Base-by-base conservation (phyloP, 148 eudicot genomes). In the Dianthus caryophyllus region DNA sequence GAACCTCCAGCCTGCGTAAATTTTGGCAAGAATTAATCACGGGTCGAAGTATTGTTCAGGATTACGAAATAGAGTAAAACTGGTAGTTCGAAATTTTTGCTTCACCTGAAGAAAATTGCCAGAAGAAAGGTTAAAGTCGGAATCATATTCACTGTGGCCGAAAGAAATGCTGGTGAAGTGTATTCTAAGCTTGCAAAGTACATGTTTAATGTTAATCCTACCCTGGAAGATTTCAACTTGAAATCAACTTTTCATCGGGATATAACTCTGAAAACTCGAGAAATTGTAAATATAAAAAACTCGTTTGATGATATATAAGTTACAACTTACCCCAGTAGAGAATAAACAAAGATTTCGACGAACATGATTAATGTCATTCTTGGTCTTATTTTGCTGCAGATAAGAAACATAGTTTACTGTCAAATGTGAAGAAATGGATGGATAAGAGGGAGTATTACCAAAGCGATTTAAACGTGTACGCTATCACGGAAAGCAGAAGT, bases 121-220 rank as follows among this genome's bases (percentile, higher is more conserved):
- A 81, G 73, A 18, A 77, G 56, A 68, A 81, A 81, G 64, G 84
- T 81, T 66, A 81, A 65, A 16, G 84, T 67, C 6, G 84, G 84
- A 33, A 81, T 61, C 53, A 76, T 72, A 70, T 81, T 81, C 56
- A 78, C 70, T 54, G 84, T 78, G 50, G 84, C 84, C 29, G 84
- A 81, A 10, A 81, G 71, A 75, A 81, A 81, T 64, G 84, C 71
- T 54, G 84, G 81, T 53, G 84, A 81, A 68, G 84, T 81, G 73
- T 78, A 81, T 22, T 54, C 38, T 59, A 81, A 54, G 72, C 84
- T 81, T 65, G 84, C 81, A 54, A 81, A 81, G 77, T 78, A 77
- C 81, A 81, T 77, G 70, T 81, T 81, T 39, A 78, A 57, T 39
- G 84, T 68, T 55, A 81, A 75, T 26, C 84, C 84, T 10, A 81